These are phyloP conservation scores for Tricholoma sp. DNA, from an alignment of 768 basidiomycete species.

Conservation along the genomic window DNA sequence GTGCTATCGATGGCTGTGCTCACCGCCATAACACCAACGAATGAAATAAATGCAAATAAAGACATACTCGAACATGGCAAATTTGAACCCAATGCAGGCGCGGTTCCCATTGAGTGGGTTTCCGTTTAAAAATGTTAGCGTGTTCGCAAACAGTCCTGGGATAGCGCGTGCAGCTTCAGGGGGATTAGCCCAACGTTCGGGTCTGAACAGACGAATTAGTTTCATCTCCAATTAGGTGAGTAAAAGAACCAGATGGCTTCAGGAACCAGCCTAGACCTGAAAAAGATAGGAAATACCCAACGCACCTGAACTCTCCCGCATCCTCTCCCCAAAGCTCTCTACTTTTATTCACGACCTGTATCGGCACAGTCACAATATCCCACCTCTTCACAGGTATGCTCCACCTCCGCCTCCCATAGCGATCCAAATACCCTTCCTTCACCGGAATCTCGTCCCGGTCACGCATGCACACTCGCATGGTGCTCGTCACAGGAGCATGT, in stretches of 20 bases:
- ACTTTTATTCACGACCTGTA: constrained; percentile 55
- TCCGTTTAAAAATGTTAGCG: constrained; percentile 54
- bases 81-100: constrained; percentile 58
- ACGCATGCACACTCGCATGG: constrained; percentile 48
- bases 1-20: background rate
- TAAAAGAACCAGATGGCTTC: background rate
- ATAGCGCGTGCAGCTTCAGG: constrained; percentile 32
- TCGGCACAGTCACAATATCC: constrained; percentile 56
- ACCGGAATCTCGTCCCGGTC: background rate
- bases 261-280: background rate
- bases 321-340: constrained; percentile 59
- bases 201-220: constrained; percentile 26
- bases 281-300: constrained; percentile 10
- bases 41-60: constrained; percentile 7
- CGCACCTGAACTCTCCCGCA: constrained; percentile 54
- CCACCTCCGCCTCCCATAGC: constrained; percentile 23
- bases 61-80: constrained; percentile 58
- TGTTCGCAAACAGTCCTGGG: constrained; percentile 50
- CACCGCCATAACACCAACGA: background rate
- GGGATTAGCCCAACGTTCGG: constrained; percentile 47
- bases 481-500: constrained; percentile 52
- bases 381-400: constrained; percentile 38
- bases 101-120: constrained; percentile 45
- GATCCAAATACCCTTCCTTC: constrained; percentile 19
- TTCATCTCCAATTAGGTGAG: background rate